Conservation (phyloP, 768 basidiomycete genomes). For the Psilocybe sp. region DNA sequence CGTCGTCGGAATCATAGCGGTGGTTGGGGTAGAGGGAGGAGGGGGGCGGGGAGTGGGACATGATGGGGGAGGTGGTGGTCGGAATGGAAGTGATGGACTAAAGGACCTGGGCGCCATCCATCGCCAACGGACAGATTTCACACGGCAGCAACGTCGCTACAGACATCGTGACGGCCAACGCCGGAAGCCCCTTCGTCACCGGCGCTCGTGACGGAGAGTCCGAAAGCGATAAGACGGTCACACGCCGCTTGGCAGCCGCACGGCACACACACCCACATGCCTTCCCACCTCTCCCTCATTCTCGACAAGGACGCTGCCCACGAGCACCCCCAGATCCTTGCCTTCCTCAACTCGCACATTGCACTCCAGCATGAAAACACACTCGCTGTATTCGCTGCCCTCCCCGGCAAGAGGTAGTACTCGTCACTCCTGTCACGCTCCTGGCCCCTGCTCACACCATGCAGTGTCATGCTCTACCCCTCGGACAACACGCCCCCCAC, state of each 20-base stretch:
- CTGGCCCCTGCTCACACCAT: conserved; percentile 6
- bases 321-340: conserved; percentile 86
- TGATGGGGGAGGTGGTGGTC: conserved; percentile 31
- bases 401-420: conserved; percentile 74
- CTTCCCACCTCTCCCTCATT: conserved; percentile 74
- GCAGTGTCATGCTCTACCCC: conserved; percentile 76
- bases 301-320: conserved; percentile 84
- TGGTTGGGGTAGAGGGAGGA: conserved; percentile 35
- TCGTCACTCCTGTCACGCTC: conserved; percentile 11
- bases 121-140: conserved; percentile 55
- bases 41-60: conserved; percentile 29
- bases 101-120: conserved; percentile 48
- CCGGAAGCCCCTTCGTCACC: conserved; percentile 56
- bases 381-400: conserved; percentile 87
- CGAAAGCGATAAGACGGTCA: conserved; percentile 31
- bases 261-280: conserved; percentile 18
- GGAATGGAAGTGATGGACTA: conserved; percentile 35
- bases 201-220: conserved; percentile 54
- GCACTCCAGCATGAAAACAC: conserved; percentile 90
- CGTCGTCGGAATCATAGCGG: conserved; percentile 58
- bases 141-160: conserved; percentile 55
- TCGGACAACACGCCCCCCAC: conserved; percentile 45
- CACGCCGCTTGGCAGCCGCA: conserved; percentile 6
- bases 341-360: conserved; percentile 91
- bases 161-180: conserved; percentile 57